Evolutionary conservation across 257 asterid genomes (phyloP).

Genomic region (Scutellaria galericulata): DNA sequence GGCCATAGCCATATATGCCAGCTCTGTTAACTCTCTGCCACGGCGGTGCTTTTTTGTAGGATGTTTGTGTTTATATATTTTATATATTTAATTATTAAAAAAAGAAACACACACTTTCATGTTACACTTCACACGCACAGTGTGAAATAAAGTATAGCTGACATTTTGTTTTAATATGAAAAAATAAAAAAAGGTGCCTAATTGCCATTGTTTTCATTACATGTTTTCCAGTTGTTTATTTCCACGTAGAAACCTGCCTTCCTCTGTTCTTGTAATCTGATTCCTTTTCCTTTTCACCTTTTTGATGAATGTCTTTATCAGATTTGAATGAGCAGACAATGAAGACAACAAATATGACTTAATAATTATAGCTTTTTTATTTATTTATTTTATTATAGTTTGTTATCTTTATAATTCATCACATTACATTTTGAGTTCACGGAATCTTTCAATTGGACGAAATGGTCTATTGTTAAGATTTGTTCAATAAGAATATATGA

Average conservation of each 20-base stretch:
- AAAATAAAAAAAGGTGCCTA: slow-evolving; percentile 28
- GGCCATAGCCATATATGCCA: slow-evolving; percentile 65
- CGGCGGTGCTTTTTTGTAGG: slow-evolving; percentile 42
- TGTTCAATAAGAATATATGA: too few relatives aligned
- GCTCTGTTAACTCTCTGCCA: slow-evolving; percentile 55
- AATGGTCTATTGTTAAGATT: too few relatives aligned
- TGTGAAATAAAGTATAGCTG: too few relatives aligned
- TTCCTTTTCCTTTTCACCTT: slow-evolving; percentile 23
- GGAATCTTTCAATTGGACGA: too few relatives aligned
- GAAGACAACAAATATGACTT: too few relatives aligned
- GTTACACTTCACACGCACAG: slow-evolving; percentile 12
- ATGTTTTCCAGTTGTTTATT: slow-evolving; percentile 33
- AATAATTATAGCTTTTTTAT: too few relatives aligned
- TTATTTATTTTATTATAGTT: too few relatives aligned
- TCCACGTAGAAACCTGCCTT: slow-evolving; percentile 31
- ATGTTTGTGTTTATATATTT: slow-evolving; percentile 34
- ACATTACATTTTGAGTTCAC: too few relatives aligned
- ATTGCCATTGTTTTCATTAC: slow-evolving; percentile 3
- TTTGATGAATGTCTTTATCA: slow-evolving; percentile 31
- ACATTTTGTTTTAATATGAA: neutral
- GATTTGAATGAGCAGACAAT: slow-evolving; percentile 2
- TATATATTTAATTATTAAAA: neutral
- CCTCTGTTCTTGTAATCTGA: slow-evolving; percentile 29
- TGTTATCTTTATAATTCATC: too few relatives aligned
- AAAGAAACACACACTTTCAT: neutral